phyloP scores from a whole-genome alignment of 2,329 filamentous ascomycete genomes.

The Colletotrichum tropicale region DNA sequence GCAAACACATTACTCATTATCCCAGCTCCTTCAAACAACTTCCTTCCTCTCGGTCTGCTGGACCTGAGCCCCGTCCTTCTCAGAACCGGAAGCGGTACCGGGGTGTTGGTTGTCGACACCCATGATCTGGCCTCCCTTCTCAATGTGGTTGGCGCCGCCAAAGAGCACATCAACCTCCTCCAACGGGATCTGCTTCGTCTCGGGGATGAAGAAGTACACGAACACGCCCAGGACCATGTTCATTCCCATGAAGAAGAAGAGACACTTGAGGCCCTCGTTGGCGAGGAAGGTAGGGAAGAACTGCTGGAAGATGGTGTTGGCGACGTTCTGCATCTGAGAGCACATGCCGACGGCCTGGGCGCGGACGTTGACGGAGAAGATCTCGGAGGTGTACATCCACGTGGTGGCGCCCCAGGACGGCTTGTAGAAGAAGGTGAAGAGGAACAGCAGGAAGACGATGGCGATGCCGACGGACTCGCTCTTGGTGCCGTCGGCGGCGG shows the following conservation, averaged over 20 bases:
- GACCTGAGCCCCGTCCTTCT: conserved; percentile 1
- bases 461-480: conserved; percentile 64
- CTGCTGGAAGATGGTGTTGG: conserved; percentile 71
- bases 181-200: conserved; percentile 54
- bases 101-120: conserved; percentile 8
- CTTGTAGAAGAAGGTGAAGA: conserved; percentile 70
- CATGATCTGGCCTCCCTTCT: conserved; percentile 55
- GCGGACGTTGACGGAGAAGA: conserved; percentile 76
- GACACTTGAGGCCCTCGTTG: conserved; percentile 51
- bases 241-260: conserved; percentile 42
- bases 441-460: conserved; percentile 72
- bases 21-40: not conserved
- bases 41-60: conserved; percentile 12
- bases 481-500: conserved; percentile 56
- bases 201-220: conserved; percentile 55
- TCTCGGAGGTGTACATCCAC: conserved; percentile 74
- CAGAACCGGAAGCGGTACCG: not conserved
- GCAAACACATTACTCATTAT: not conserved
- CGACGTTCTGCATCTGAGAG: conserved; percentile 64
- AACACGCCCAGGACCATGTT: conserved; percentile 54
- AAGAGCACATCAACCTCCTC: conserved; percentile 63
- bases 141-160: conserved; percentile 59
- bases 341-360: conserved; percentile 74
- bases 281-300: conserved; percentile 73
- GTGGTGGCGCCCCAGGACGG: conserved; percentile 72